Base-by-base conservation (phyloP, 1,284 basidiomycete species). In the Moesziomyces sp. region DNA sequence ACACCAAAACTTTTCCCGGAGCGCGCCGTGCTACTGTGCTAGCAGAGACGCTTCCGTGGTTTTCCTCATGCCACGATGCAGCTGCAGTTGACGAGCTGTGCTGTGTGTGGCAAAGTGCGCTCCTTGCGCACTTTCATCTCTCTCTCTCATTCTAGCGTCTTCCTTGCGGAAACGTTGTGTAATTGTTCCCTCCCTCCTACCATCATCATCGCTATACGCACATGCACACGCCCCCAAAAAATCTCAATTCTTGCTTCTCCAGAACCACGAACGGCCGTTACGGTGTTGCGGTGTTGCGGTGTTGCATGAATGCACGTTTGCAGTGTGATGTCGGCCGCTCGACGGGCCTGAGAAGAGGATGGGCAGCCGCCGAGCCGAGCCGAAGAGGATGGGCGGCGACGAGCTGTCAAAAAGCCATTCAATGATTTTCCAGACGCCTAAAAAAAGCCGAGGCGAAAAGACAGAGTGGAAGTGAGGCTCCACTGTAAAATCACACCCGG, bases 191-290 rank as follows among this genome's bases (percentile, higher is more conserved):
- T 53, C 59, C 49, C 35, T 14, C 14, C 35, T 7, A 18, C 14
- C 35, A 38, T 38, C 35, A 18, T 18, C 35, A 38, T 38, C 35
- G 35, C 35, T 46, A 46, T 19, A 54, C 51, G 55, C 58, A 62
- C 66, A 58, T 52, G 49, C 55, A 54, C 63, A 59, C 63, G 42
- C 30, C 8, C 57, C 35, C 30, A 8, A 69, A 53, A 58, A 62
- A 63, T 58, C 48, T 47, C 52, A 26, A 62, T 52, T 48, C 48
- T 59, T 69, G 66, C 59, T 69, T 62, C 62, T 65, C 66, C 58
- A 69, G 66, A 62, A 30, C 21, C 30, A 16, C 46, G 26, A 18
- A 35, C 11, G 44, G 21, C 21, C 21, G 21, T 21, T 21, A 2
- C 21, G 21, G 18, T 9, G 6, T 11, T 26, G 18, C 18, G 28